Base-by-base conservation (phyloP, 192 early-diverging fungal genomes). In the Phycomyces nitens region DNA sequence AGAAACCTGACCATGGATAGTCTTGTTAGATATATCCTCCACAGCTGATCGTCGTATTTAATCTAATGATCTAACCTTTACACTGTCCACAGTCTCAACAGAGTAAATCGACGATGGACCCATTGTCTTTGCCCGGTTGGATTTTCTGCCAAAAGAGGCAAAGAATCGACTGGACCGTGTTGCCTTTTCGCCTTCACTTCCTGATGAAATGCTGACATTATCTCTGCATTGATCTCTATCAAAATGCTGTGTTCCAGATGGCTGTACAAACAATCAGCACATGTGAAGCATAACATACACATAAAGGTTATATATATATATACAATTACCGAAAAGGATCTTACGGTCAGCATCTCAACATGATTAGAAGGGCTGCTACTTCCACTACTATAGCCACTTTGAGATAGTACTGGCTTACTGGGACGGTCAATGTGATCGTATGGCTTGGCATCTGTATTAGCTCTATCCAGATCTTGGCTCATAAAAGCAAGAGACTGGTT, bases 341-440 rank as follows among this genome's bases (percentile, higher is more conserved):
- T 14, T 18, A n/a, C 15, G 3, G 44, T 47, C 18, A n/a, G 12
- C 44, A 14, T 18, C 44, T 47, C 44, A n/a, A n/a, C 15, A 47
- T n/a, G 12, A 47, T 18, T 47, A 7, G 44, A 47, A 18, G 44
- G 18, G 11, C 15, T n/a, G 11, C 44, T 14, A 47, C 18, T n/a
- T 14, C 15, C 18, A 18, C 12, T n/a, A 18, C 44, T 47, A 14
- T 47, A 11, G 18, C 44, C 18, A 11, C 18, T 14, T 14, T 47
- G 44, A 3, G 44, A 11, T 11, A 47, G 3, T 47, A 47, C 18
- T 10, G 62, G 62, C 21, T 38, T 27, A 54, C 68, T 50, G 7
- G 68, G 68, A 18, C 18, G 55, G 29, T 69, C 68, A 42, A 69
- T 57, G 39, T 69, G 44, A 39, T 63, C 60, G 42, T 69, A 69